Percentiles rank a stretch among this genome's conserved stretches.
Evolutionary conservation across 1,139 yeast genomes (phyloP).

Genomic region (Yamadazyma mexicana): DNA sequence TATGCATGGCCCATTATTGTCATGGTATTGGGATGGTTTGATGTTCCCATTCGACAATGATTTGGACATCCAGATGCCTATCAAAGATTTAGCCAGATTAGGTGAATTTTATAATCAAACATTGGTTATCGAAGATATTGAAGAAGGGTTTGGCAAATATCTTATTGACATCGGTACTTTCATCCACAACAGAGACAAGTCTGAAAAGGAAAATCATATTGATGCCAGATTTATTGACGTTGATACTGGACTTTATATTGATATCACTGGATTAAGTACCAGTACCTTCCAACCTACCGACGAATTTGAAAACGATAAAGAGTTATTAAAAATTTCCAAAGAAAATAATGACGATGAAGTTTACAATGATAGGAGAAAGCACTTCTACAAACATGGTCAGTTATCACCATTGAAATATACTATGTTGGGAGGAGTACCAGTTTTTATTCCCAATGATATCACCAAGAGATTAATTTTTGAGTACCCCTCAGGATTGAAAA

Average conservation of each 20-base stretch:
- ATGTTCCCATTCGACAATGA: constrained; percentile 34
- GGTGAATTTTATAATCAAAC: constrained; percentile 34
- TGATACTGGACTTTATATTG: constrained; percentile 35
- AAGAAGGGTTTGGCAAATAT: constrained; percentile 29
- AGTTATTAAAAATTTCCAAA: constrained; percentile 11
- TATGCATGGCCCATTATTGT: constrained; percentile 35
- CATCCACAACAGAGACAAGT: constrained; percentile 32
- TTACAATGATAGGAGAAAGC: constrained; percentile 35
- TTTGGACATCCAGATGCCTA: constrained; percentile 34
- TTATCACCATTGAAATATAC: constrained; percentile 33
- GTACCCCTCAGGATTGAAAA: constrained; percentile 24
- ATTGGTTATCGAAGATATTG: constrained; percentile 27
- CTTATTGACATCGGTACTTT: constrained; percentile 29
- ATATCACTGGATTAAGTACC: constrained; percentile 28
- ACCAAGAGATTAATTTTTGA: constrained; percentile 24
- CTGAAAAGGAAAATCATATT: constrained; percentile 28
- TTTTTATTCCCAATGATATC: constrained; percentile 26
- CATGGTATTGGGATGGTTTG: constrained; percentile 42
- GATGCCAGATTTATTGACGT: constrained; percentile 36
- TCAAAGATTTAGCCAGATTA: constrained; percentile 24
- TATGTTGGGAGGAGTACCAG: constrained; percentile 30
- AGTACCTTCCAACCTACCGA: constrained; percentile 17
- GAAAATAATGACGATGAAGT: constrained; percentile 18
- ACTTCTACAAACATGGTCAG: constrained; percentile 38
- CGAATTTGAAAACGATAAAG: constrained; percentile 16